Conservation (phyloP, 1,284 basidiomycete species). For the Coniophora puteana region DNA sequence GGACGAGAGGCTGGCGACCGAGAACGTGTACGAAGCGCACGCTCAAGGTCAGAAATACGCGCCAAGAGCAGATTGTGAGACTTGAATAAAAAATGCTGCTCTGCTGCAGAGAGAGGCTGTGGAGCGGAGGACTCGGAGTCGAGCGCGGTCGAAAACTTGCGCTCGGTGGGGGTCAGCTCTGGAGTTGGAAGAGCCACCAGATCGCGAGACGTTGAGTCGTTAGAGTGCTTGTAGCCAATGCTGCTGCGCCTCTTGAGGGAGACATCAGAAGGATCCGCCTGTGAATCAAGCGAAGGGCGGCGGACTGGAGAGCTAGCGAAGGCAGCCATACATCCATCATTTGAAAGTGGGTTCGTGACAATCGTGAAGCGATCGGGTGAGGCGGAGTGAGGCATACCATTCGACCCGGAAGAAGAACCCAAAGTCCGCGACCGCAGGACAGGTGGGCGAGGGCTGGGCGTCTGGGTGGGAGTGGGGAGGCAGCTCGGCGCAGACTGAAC, state of each 20-base stretch:
- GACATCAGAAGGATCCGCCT: conserved; percentile 10
- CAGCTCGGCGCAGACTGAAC: conserved; percentile 31
- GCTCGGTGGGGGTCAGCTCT: conserved; percentile 64
- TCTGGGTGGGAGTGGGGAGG: conserved; percentile 51
- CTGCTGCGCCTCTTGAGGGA: conserved; percentile 48
- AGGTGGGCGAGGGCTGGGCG: conserved; percentile 39
- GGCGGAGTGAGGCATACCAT: no score
- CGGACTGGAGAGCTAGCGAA: conserved; percentile 4
- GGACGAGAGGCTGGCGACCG: conserved; percentile 47
- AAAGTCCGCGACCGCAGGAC: conserved; percentile 50
- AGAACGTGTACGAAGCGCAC: conserved; percentile 52
- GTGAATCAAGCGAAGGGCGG: conserved; percentile 16
- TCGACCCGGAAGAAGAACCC: no score
- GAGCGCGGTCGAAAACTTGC: conserved; percentile 34
- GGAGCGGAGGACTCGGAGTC: conserved; percentile 35
- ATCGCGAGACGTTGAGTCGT: conserved; percentile 34
- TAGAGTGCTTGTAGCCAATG: conserved; percentile 66
- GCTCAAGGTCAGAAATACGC: conserved; percentile 76
- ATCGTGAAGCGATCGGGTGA: no score
- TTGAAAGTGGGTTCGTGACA: conserved; percentile 5
- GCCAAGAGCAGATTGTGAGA: conserved; percentile 75
- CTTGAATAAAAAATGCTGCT: conserved; percentile 80
- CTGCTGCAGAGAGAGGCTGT: conserved; percentile 56
- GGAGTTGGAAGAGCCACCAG: conserved; percentile 60
- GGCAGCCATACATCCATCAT: no score